Percentiles rank a stretch among this genome's conserved stretches.
phyloP scores from a whole-genome alignment of 768 basidiomycete species.

The Tulasnella sp. region DNA sequence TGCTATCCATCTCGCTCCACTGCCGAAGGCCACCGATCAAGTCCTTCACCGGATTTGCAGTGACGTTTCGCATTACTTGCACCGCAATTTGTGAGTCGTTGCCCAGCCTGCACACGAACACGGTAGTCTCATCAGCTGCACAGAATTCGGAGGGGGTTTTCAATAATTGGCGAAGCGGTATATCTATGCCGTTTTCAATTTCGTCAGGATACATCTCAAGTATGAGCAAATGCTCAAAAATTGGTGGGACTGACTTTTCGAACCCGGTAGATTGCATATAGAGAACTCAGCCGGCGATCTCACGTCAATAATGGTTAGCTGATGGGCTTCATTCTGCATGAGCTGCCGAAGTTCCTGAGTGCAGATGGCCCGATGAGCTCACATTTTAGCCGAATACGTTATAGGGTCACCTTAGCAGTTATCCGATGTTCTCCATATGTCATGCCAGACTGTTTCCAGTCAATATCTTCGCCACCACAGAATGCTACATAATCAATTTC shows the following conservation, averaged over 20 bases:
- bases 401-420: slow-evolving; percentile 30
- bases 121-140: slow-evolving; percentile 25
- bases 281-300: slow-evolving; percentile 67
- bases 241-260: slow-evolving; percentile 43
- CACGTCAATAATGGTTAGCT: slow-evolving; percentile 55
- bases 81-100: slow-evolving; percentile 91
- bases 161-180: slow-evolving; percentile 55
- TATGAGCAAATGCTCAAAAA: too few species aligned
- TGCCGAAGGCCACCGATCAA: slow-evolving; percentile 70
- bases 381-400: background rate
- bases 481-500: slow-evolving; percentile 72
- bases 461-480: slow-evolving; percentile 60
- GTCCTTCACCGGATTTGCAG: slow-evolving; percentile 38
- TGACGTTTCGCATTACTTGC: slow-evolving; percentile 35
- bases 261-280: slow-evolving; percentile 67
- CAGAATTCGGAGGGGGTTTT: slow-evolving; percentile 39
- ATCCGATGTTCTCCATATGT: slow-evolving; percentile 32
- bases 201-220: background rate
- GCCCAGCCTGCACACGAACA: slow-evolving; percentile 73
- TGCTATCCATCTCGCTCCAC: slow-evolving; percentile 66
- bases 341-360: slow-evolving; percentile 39
- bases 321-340: slow-evolving; percentile 21
- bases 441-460: slow-evolving; percentile 50
- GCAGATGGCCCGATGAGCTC: background rate
- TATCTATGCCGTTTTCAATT: slow-evolving; percentile 35